Evolutionary conservation across 2,329 filamentous ascomycete genomes (phyloP), one percentile per base, ranked within the genome.

Genomic region (Lecanoromycetidae sp.): DNA sequence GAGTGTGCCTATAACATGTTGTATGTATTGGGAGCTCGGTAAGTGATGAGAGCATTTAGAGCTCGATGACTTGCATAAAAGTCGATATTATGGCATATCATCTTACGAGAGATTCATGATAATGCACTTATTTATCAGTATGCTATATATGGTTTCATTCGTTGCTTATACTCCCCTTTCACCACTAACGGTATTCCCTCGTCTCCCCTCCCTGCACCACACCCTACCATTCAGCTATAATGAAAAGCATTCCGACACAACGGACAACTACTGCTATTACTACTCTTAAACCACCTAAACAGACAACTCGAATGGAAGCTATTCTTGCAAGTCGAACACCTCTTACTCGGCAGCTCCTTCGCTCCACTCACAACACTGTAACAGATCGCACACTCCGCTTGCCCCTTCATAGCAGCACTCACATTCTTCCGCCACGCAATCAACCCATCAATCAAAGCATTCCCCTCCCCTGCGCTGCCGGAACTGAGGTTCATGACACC

Each of bases 211-310:
- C n/a, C n/a, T n/a, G n/a, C n/a, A n/a, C n/a, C n/a, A n/a, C n/a
- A n/a, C n/a, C n/a, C n/a, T n/a, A n/a, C n/a, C n/a, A n/a, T 23
- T 47, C 37, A 41, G 37, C 44, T 47, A 13, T 78, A 79, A 54
- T 75, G 75, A 62, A 95, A 95, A 19, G 84, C 81, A 62, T 93
- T 94, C 57, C 91, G 75, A 66, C 91, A 98, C 54, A 98, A 70
- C 39, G 91, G 91, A 65, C 91, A 98, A 40, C 83, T 90, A 58
- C 84, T 91, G 59, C 86, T 82, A 64, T 86, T 93, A 62, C 87
- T 94, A 57, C 76, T 90, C 72, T 86, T 84, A 71, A 98, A 96
- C 91, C 91, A 98, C 66, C 90, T 88, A 70, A 87, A 94, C 66
- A 98, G 66, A 67, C 91, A 98, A 2, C 77, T 77, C 1, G 82